Conservation (phyloP, 2,329 filamentous ascomycete genomes). For the Raffaelea albimanens region DNA sequence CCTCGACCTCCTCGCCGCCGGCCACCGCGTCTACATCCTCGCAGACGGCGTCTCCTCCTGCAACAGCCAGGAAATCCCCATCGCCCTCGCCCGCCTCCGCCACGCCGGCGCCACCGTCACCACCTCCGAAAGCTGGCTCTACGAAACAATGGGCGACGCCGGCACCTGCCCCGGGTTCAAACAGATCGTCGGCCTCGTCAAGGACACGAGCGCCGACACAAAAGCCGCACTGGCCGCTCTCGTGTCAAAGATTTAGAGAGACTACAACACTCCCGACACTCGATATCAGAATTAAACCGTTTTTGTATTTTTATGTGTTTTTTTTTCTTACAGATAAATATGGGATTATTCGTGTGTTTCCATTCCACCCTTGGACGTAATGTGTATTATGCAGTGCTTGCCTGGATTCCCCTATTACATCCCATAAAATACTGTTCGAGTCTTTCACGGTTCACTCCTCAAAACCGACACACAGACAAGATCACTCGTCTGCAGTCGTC, state of each 20-base stretch:
- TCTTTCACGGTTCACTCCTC: too few relatives aligned
- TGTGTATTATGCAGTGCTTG: too few relatives aligned
- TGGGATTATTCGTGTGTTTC: not conserved
- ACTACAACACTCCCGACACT: too few relatives aligned
- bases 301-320: not conserved
- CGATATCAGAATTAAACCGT: not conserved
- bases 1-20: slow-evolving; percentile 64
- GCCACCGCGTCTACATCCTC: slow-evolving; percentile 76
- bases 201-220: slow-evolving; percentile 63
- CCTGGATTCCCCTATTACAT: too few relatives aligned
- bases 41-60: slow-evolving; percentile 86
- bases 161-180: slow-evolving; percentile 62
- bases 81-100: slow-evolving; percentile 70
- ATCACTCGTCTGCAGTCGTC: slow-evolving; percentile 19
- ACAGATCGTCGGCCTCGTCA: slow-evolving; percentile 65
- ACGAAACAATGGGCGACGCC: slow-evolving; percentile 83
- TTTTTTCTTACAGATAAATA: not conserved
- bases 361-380: too few relatives aligned
- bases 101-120: slow-evolving; percentile 71
- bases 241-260: slow-evolving; percentile 46
- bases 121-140: slow-evolving; percentile 81
- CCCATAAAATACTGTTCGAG: too few relatives aligned
- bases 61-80: slow-evolving; percentile 68
- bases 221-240: slow-evolving; percentile 58
- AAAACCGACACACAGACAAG: too few relatives aligned